A percentile compares a stretch with the other conserved stretches of the same genome.
Conservation (phyloP, 768 basidiomycete genomes). For the Pleurotus platypus region DNA sequence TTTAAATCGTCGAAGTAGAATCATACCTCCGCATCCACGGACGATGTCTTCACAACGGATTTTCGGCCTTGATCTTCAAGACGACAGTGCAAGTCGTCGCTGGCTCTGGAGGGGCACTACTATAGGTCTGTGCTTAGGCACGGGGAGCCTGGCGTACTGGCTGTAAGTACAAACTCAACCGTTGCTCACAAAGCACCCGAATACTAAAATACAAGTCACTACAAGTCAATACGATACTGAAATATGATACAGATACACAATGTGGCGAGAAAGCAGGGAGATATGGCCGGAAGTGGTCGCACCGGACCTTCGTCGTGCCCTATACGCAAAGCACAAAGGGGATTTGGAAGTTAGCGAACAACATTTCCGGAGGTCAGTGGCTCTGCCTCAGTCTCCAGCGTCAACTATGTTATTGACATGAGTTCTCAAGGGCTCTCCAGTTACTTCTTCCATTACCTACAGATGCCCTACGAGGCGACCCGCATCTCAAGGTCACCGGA, state of each 20-base stretch:
- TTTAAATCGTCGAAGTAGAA: no score
- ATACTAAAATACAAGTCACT: background rate
- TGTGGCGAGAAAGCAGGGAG: conserved; percentile 1
- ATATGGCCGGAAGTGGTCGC: conserved; percentile 68
- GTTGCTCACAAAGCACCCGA: background rate
- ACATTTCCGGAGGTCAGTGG: conserved; percentile 50
- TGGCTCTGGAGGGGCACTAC: background rate
- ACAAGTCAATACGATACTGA: background rate
- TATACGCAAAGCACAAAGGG: conserved; percentile 58
- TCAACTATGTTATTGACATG: conserved; percentile 20
- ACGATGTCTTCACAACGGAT: no score
- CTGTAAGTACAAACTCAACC: background rate
- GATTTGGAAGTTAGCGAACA: conserved; percentile 48
- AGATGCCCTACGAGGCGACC: conserved; percentile 34
- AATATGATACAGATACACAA: background rate
- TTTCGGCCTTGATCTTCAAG: no score
- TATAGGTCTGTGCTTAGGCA: background rate
- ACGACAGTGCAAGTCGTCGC: background rate
- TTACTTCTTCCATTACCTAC: conserved; percentile 38
- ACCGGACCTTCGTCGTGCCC: conserved; percentile 59
- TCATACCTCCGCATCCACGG: no score
- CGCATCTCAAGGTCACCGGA: conserved; percentile 65
- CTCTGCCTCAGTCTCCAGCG: background rate
- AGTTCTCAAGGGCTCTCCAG: conserved; percentile 55
- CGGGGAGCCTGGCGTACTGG: background rate